Evolutionary conservation across 352 stramenopile species (phyloP).

Genomic region (Phytophthora pistaciae): DNA sequence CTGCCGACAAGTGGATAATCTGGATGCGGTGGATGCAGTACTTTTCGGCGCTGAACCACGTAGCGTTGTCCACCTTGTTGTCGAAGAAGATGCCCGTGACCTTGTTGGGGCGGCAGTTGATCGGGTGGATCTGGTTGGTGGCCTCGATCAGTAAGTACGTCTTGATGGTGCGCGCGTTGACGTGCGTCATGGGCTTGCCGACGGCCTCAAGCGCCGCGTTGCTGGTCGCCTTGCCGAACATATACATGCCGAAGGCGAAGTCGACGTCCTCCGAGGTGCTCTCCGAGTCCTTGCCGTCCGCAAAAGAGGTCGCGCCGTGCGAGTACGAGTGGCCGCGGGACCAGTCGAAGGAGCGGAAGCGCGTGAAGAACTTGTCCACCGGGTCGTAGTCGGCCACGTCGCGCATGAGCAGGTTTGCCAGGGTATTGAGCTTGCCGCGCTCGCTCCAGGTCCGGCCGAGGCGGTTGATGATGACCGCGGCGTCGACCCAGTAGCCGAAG

Average conservation of each 20-base stretch:
- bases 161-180: constrained; percentile 61
- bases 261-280: constrained; percentile 77
- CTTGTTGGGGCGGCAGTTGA: constrained; percentile 65
- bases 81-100: constrained; percentile 78
- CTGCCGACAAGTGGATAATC: constrained; percentile 77
- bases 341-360: no score
- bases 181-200: constrained; percentile 57
- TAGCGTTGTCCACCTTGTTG: constrained; percentile 81
- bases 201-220: constrained; percentile 42
- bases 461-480: constrained; percentile 55
- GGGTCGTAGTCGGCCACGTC: constrained; percentile 58
- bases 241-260: constrained; percentile 60
- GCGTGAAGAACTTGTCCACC: no score
- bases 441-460: constrained; percentile 53
- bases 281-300: constrained; percentile 35
- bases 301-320: no score
- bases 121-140: constrained; percentile 56
- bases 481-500: constrained; percentile 76
- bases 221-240: constrained; percentile 58
- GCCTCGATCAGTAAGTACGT: constrained; percentile 72
- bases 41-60: constrained; percentile 79
- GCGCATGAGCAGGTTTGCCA: constrained; percentile 49
- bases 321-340: no score
- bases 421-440: constrained; percentile 46
- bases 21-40: constrained; percentile 85